Evolutionary conservation across 768 basidiomycete species (phyloP), one percentile per base, ranked within the genome.

Genomic region (Phlegmacium glaucopus): DNA sequence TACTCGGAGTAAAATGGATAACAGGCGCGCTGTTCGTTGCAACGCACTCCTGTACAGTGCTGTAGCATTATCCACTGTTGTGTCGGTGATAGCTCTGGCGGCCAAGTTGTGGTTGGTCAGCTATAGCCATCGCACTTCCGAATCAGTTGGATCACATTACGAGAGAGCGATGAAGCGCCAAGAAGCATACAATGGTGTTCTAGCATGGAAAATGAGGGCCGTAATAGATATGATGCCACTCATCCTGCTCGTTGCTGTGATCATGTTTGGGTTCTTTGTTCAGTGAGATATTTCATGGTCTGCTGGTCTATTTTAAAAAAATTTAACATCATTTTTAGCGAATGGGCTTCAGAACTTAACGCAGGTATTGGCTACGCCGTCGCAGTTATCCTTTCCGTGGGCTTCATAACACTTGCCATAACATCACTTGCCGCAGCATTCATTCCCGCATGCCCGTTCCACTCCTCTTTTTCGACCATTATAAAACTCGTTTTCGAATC

Each of bases 101-200:
- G 45, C 50, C 15, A 54, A 51, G 37, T 34, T 57, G 25, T 57
- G 55, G 53, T 11, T 57, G 18, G 30, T 51, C 30, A 37, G 44
- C n/a, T 57, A 54, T 42, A 44, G 29, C 22, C 22, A 22, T 22
- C 30, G 38, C 8, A 12, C 32, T n/a, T 44, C 47, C 6, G 30
- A n/a, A 29, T 12, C 34, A 9, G 36, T 50, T 6, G 53, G 55
- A 29, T 26, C 52, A 42, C 42, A 53, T 5, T 49, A 51, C 16
- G 7, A 54, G 15, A 42, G 49, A 32, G 52, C 48, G 10, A 42
- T 46, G 36, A 45, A 34, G 28, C 49, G 55, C 17, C 55, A 57
- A 47, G 46, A 48, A 27, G 53, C 50, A 10, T 57, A 42, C 16
- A 50, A 38, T 26, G 55, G 52, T 17, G 27, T 51, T 12, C 13